phyloP scores from a whole-genome alignment of 2,329 filamentous ascomycete genomes.

The Aureobasidium musti region DNA sequence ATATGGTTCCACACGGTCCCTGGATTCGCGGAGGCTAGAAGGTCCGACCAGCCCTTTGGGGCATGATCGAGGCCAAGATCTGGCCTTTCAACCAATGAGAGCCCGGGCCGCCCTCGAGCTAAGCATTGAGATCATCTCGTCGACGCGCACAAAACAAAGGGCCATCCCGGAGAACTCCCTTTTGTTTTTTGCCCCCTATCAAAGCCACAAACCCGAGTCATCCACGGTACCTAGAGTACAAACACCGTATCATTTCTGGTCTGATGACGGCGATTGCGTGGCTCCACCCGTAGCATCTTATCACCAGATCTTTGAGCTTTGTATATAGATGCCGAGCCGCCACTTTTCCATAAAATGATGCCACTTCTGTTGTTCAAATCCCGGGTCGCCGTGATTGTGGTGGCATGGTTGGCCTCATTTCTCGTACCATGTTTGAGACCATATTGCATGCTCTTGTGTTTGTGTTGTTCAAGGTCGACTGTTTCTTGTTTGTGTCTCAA shows the following conservation, averaged over 20 bases:
- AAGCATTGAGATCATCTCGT: conserved; percentile 23
- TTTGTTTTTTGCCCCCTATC: conserved; percentile 11
- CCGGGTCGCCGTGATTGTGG: background rate
- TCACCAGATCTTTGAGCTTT: background rate
- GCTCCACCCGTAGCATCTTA: background rate
- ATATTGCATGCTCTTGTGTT: background rate
- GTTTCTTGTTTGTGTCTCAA: background rate
- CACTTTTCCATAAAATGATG: background rate
- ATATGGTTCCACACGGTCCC: conserved; percentile 21
- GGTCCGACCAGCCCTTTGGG: conserved; percentile 4
- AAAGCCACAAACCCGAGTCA: background rate
- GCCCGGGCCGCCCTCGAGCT: background rate
- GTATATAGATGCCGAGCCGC: background rate
- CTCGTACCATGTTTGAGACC: conserved; percentile 13
- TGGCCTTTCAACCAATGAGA: background rate
- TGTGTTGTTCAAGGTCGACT: background rate
- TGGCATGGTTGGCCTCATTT: conserved; percentile 22
- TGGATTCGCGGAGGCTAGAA: conserved; percentile 15
- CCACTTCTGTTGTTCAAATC: conserved; percentile 2
- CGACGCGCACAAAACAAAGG: background rate
- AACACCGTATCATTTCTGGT: conserved; percentile 7
- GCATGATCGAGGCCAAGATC: background rate
- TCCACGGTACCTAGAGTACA: background rate
- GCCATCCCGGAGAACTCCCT: background rate
- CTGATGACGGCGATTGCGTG: conserved; percentile 17